Percentiles rank a stretch among this genome's conserved stretches.
phyloP scores from a whole-genome alignment of 345 rosid genomes.

The Cardamine resedifolia region DNA sequence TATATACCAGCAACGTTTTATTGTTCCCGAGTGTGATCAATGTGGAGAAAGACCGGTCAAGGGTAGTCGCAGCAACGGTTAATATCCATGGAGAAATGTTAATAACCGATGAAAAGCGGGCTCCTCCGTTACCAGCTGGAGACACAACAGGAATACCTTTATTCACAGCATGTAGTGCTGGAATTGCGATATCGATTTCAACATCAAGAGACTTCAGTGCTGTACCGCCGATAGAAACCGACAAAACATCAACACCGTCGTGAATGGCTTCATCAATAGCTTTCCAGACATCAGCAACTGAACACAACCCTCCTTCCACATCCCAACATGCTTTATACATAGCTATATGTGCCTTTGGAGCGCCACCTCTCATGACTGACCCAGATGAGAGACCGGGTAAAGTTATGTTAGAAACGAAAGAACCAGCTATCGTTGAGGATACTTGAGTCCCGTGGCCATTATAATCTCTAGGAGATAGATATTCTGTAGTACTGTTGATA shows the following conservation, averaged over 20 bases:
- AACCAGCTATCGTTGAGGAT: conserved; percentile 50
- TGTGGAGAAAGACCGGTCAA: conserved; percentile 47
- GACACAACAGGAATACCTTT: conserved; percentile 42
- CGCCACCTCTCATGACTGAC: conserved; percentile 40
- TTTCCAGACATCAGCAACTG: conserved; percentile 49
- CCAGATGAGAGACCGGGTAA: conserved; percentile 36
- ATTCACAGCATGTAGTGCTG: conserved; percentile 49
- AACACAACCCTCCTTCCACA: conserved; percentile 29
- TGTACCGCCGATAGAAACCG: conserved; percentile 41
- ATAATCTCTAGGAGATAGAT: conserved; percentile 50
- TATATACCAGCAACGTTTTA: conserved; percentile 26
- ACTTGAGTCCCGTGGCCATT: conserved; percentile 61
- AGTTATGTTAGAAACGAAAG: conserved; percentile 43
- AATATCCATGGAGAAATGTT: conserved; percentile 54
- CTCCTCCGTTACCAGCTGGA: conserved; percentile 38
- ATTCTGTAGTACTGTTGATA: conserved; percentile 41
- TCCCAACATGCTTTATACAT: conserved; percentile 59
- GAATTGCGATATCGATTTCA: conserved; percentile 42
- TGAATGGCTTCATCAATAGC: conserved; percentile 56
- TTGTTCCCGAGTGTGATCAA: conserved; percentile 35
- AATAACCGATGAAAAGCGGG: conserved; percentile 34
- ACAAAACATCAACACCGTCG: conserved; percentile 52
- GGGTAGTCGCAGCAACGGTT: conserved; percentile 47
- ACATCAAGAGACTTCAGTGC: conserved; percentile 16
- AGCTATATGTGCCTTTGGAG: conserved; percentile 50